Percentiles rank a stretch among this genome's conserved stretches.
Conservation (phyloP, 2,329 filamentous ascomycete species). For the Dactylellina sp. region DNA sequence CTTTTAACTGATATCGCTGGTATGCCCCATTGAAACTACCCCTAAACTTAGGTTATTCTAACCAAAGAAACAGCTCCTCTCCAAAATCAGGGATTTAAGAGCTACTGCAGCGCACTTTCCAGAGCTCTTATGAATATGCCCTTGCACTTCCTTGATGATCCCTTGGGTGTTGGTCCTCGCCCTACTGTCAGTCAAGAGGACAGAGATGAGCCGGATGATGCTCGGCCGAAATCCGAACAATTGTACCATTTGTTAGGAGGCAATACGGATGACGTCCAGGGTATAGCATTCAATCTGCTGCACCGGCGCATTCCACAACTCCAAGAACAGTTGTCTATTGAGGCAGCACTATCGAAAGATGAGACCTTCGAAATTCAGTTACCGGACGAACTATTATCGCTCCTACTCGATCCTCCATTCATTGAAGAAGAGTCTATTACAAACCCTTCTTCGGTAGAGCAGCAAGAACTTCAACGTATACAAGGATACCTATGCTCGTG, state of each 20-base stretch:
- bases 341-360: constrained; percentile 70
- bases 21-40: constrained; percentile 58
- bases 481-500: constrained; percentile 88
- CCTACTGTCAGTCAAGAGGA: constrained; percentile 41
- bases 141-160: constrained; percentile 72
- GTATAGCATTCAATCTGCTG: constrained; percentile 81
- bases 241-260: constrained; percentile 79
- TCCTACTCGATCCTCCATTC: constrained; percentile 83
- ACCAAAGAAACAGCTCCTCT: constrained; percentile 67
- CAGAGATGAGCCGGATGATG: constrained; percentile 48
- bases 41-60: constrained; percentile 58
- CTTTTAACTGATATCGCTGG: constrained; percentile 64
- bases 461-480: constrained; percentile 75
- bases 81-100: constrained; percentile 74
- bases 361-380: constrained; percentile 72
- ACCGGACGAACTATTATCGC: constrained; percentile 84
- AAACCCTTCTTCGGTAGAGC: constrained; percentile 74
- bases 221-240: constrained; percentile 46
- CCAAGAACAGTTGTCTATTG: constrained; percentile 85
- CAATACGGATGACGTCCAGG: constrained; percentile 79
- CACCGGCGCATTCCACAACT: constrained; percentile 80
- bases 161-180: constrained; percentile 66
- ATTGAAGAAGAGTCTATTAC: constrained; percentile 62
- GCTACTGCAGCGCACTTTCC: constrained; percentile 70
- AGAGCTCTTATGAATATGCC: constrained; percentile 74